Conservation (phyloP, 2,329 filamentous ascomycete species). For the Trichoderma breve region DNA sequence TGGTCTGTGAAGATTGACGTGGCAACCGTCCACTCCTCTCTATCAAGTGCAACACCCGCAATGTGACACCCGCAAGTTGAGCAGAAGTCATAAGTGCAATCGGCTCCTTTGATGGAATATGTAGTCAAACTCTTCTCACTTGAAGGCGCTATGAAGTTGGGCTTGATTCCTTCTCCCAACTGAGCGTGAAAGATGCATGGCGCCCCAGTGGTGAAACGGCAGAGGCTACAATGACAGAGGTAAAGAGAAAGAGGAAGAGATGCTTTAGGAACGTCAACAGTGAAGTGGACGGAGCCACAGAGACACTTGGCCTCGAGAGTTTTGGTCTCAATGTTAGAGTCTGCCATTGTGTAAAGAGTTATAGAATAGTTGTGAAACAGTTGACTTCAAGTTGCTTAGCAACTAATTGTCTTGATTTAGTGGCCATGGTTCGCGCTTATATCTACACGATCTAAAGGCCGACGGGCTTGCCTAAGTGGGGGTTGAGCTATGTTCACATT, state of each 20-base stretch:
- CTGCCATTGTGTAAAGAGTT: conserved; percentile 1
- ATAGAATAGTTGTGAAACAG: neutral
- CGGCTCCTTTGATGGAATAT: conserved; percentile 34
- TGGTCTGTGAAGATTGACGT: conserved; percentile 42
- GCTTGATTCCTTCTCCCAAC: conserved; percentile 35
- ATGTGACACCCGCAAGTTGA: conserved; percentile 47
- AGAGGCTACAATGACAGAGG: conserved; percentile 47
- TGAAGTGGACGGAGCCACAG: conserved; percentile 45
- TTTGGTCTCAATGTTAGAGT: conserved; percentile 26
- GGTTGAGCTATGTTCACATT: neutral
- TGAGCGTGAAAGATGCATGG: conserved; percentile 43
- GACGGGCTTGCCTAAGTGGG: neutral
- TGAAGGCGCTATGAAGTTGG: conserved; percentile 42
- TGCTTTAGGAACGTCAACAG: conserved; percentile 38
- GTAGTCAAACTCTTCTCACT: conserved; percentile 36
- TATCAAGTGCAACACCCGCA: conserved; percentile 35
- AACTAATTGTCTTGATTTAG: neutral
- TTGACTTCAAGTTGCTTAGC: conserved; percentile 1
- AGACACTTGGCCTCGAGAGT: conserved; percentile 45
- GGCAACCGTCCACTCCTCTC: conserved; percentile 39
- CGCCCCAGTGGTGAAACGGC: conserved; percentile 43
- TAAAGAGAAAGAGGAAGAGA: conserved; percentile 42
- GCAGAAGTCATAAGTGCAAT: conserved; percentile 44
- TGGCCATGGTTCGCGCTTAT: neutral
- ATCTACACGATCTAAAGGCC: neutral